Conservation (phyloP, 108 stramenopile species). For the Hondaea fermentalgiana region DNA sequence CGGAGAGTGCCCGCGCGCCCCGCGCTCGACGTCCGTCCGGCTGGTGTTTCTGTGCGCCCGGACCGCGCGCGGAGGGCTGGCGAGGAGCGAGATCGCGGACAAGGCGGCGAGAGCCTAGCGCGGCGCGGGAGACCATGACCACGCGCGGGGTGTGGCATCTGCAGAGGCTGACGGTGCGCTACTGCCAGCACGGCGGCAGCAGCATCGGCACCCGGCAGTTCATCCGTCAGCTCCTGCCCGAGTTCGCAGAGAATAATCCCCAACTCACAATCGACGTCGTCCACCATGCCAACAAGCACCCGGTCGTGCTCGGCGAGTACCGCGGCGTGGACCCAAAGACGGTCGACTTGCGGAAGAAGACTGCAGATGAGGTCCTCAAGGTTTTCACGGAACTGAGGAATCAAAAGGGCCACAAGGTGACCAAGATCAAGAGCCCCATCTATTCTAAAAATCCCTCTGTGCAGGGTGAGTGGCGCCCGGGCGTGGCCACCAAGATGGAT, state of each 20-base stretch:
- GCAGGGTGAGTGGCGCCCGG: background rate
- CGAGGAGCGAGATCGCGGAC: no score
- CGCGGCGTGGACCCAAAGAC: background rate
- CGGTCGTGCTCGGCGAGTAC: background rate
- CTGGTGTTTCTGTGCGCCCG: no score
- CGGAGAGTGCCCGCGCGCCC: no score
- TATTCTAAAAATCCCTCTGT: background rate
- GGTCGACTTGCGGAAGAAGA: background rate
- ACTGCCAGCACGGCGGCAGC: conserved; percentile 20
- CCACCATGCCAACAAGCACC: background rate
- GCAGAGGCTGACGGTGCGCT: conserved; percentile 5
- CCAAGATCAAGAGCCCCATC: background rate
- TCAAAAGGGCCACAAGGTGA: background rate
- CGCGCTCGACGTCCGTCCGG: no score
- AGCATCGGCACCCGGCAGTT: conserved; percentile 18
- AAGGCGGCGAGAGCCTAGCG: no score
- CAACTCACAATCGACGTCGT: background rate
- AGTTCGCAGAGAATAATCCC: background rate
- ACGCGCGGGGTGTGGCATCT: conserved; percentile 20
- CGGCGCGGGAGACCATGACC: background rate
- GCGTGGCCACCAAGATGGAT: background rate
- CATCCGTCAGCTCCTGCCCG: background rate
- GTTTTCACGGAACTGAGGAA: background rate
- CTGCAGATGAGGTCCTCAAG: background rate
- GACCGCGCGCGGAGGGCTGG: no score